Percentiles rank a stretch among this genome's conserved stretches.
phyloP scores from a whole-genome alignment of 164 flowering plant species.

The Chimonanthus praecox region DNA sequence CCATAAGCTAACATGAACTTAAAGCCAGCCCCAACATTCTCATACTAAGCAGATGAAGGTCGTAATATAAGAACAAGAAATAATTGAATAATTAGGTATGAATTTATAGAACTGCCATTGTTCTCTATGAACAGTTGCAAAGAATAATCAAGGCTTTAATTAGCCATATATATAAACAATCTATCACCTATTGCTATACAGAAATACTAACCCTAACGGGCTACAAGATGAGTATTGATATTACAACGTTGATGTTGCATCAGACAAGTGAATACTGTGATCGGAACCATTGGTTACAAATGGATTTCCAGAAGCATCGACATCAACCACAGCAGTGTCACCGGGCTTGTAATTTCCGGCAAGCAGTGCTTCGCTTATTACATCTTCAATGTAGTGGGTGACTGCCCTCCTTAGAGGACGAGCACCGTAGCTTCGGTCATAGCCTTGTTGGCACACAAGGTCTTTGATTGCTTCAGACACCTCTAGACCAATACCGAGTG shows the following conservation, averaged over 20 bases:
- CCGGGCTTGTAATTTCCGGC: slow-evolving; percentile 58
- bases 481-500: slow-evolving; percentile 58
- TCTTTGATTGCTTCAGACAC: slow-evolving; percentile 60
- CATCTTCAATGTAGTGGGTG: slow-evolving; percentile 58
- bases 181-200: slow-evolving; percentile 15
- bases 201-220: neutral
- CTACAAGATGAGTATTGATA: neutral
- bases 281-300: slow-evolving; percentile 32
- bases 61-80: no score
- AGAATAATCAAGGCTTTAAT: neutral
- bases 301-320: slow-evolving; percentile 70
- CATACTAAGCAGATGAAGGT: no score
- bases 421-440: slow-evolving; percentile 64
- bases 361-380: slow-evolving; percentile 69
- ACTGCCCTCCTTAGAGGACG: slow-evolving; percentile 78
- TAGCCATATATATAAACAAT: slow-evolving; percentile 1
- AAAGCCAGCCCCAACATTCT: no score
- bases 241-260: slow-evolving; percentile 25
- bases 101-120: no score
- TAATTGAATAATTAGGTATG: no score
- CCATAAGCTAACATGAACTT: no score
- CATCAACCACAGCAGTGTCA: slow-evolving; percentile 55
- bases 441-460: slow-evolving; percentile 62
- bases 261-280: slow-evolving; percentile 33
- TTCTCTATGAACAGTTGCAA: neutral